Conservation (phyloP, 1,284 basidiomycete genomes). For the Grifola frondosa region DNA sequence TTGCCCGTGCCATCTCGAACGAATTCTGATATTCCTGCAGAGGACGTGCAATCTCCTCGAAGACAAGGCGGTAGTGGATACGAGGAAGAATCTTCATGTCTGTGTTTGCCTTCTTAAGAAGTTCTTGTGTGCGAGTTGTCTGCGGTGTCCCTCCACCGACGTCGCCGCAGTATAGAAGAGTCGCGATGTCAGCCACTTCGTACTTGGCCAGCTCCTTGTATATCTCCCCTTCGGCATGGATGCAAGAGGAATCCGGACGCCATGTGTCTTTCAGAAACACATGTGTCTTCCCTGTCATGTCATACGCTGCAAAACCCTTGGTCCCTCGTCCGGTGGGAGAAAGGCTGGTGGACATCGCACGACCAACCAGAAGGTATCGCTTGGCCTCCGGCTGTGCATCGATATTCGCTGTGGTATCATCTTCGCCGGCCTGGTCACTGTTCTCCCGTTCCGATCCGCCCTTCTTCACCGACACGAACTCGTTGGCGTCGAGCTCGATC, state of each 20-base stretch:
- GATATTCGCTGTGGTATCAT: no score
- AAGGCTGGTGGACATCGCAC: not conserved
- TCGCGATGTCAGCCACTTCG: not conserved
- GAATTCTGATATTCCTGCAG: constrained; percentile 2
- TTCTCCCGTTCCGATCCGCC: no score
- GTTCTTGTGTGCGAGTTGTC: not conserved
- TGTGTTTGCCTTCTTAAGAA: no score
- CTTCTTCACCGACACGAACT: no score
- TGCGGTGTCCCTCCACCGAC: constrained; percentile 2
- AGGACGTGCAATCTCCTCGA: constrained; percentile 7
- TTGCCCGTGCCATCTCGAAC: not conserved
- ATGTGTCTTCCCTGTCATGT: not conserved
- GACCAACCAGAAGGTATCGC: constrained; percentile 1
- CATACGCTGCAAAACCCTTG: constrained; percentile 5
- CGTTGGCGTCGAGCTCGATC: no score
- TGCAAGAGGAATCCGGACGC: constrained; percentile 1
- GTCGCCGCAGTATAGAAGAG: constrained; percentile 10
- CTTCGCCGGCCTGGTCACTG: no score
- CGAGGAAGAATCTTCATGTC: no score
- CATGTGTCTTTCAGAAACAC: constrained; percentile 11
- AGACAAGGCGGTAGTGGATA: constrained; percentile 5
- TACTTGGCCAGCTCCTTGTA: not conserved
- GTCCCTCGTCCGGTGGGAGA: constrained; percentile 6
- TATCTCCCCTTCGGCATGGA: constrained; percentile 4
- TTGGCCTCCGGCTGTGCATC: no score